phyloP scores from a whole-genome alignment of 2,329 filamentous ascomycete species.

The Davidsoniella eucalypti region DNA sequence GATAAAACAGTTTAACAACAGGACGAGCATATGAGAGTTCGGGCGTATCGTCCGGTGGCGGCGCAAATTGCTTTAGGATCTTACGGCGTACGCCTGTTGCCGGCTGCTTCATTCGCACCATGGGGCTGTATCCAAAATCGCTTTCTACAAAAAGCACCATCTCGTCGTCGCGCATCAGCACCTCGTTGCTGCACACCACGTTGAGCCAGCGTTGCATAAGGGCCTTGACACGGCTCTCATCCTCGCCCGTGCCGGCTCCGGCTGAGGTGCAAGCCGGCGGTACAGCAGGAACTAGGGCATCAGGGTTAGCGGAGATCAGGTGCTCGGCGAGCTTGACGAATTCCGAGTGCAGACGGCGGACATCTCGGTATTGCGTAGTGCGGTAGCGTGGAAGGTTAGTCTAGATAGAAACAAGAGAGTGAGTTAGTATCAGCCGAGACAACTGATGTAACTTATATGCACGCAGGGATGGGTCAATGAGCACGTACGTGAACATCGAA shows the following conservation, averaged over 20 bases:
- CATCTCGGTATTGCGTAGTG: slow-evolving; percentile 95
- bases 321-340: slow-evolving; percentile 95
- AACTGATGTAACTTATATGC: neutral
- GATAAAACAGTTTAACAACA: slow-evolving; percentile 85
- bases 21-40: slow-evolving; percentile 83
- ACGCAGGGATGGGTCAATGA: neutral
- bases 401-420: slow-evolving; percentile 28
- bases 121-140: slow-evolving; percentile 93
- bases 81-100: slow-evolving; percentile 90
- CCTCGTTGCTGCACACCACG: slow-evolving; percentile 78
- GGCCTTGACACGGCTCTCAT: slow-evolving; percentile 76
- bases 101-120: slow-evolving; percentile 89
- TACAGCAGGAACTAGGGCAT: slow-evolving; percentile 84
- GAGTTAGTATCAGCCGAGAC: neutral
- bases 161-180: slow-evolving; percentile 88
- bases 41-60: slow-evolving; percentile 89
- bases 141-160: slow-evolving; percentile 98
- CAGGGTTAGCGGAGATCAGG: slow-evolving; percentile 91
- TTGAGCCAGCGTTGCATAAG: slow-evolving; percentile 92
- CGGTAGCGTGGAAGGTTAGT: slow-evolving; percentile 97
- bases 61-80: slow-evolving; percentile 94
- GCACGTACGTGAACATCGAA: slow-evolving; percentile 81
- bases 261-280: slow-evolving; percentile 90
- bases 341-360: slow-evolving; percentile 86
- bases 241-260: slow-evolving; percentile 89